Evolutionary conservation across 345 rosid species (phyloP).

Genomic region (Anastatica hierochuntica): DNA sequence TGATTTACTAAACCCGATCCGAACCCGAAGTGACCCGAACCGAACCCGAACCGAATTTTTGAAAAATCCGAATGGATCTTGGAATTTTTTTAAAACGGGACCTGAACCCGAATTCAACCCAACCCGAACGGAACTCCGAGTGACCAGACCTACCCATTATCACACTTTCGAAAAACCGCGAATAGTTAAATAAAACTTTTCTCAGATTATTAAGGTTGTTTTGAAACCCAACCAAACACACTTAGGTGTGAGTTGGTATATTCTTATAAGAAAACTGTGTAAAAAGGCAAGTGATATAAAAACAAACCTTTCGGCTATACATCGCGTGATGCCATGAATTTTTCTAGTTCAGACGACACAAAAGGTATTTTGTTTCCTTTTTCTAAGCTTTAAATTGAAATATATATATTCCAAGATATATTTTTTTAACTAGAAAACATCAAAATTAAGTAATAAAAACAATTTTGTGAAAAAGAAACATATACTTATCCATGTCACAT

Average conservation of each 20-base stretch:
- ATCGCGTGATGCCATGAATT: constrained; percentile 28
- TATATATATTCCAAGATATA: not conserved
- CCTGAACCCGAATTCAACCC: too few relatives aligned
- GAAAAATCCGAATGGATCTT: too few relatives aligned
- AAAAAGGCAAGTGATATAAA: constrained; percentile 6
- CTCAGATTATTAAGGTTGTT: constrained; percentile 6
- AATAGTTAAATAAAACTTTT: too few relatives aligned
- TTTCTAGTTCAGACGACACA: constrained; percentile 19
- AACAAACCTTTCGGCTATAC: constrained; percentile 24
- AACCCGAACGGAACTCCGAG: too few relatives aligned
- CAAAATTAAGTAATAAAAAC: constrained; percentile 6
- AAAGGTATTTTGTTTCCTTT: not conserved
- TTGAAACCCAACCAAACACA: not conserved
- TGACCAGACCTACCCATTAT: too few relatives aligned
- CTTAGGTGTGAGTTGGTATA: constrained; percentile 11
- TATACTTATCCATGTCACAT: too few relatives aligned
- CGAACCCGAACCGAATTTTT: too few relatives aligned
- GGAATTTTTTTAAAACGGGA: too few relatives aligned
- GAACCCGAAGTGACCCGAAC: too few relatives aligned
- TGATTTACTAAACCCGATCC: too few relatives aligned
- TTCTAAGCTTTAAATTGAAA: not conserved
- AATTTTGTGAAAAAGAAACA: too few relatives aligned
- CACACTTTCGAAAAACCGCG: too few relatives aligned
- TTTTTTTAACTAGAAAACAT: not conserved
- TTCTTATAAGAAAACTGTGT: constrained; percentile 12